Evolutionary conservation across 2,329 filamentous ascomycete genomes (phyloP), one percentile per base, ranked within the genome.

Genomic region (Escovopsis sp.): DNA sequence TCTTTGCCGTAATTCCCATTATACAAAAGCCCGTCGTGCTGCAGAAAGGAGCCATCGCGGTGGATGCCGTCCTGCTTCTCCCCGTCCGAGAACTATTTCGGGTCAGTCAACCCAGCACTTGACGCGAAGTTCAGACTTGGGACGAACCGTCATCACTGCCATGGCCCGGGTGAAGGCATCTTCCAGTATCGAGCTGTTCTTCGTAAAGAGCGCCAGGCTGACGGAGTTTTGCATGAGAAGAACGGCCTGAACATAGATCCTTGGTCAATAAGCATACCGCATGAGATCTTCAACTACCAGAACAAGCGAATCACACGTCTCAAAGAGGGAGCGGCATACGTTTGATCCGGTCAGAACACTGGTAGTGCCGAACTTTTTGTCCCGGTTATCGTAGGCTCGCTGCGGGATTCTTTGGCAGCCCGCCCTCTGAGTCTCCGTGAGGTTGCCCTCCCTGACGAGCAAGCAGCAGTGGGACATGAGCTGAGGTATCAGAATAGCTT

Each of bases 1-100:
- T 52, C 50, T 30, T 52, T 52, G 12, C 49, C 50, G 27, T 52
- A 52, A 40, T 52, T 52, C 25, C 50, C 50, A 32, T 51, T 52
- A 37, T 52, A 52, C 27, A 52, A 29, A 16, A 52, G 39, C 12
- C 50, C 50, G 3, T 42, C n/a, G 11, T 52, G 50, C 37, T 52
- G 50, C 2, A 52, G 43, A 27, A 52, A 52, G 9, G 49, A 45
- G 25, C 50, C 50, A 20, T 52, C 50, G 4, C 48, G 44, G 12
- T 52, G 50, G n/a, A 51, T 52, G 3, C 50, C 50, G 31, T 52
- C 50, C 29, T 42, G 37, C 16, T 35, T 41, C 7, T 47, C 30
- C 13, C 12, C 20, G 32, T 52, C 49, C 5, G 42, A 27, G 35
- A 48, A 52, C 49, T 52, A 14, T 12, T 2, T 20, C 6, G 20